These are phyloP conservation scores for Debaryomyces psychrophilus DNA, from an alignment of 1,139 yeast genomes.

Conservation along the genomic window DNA sequence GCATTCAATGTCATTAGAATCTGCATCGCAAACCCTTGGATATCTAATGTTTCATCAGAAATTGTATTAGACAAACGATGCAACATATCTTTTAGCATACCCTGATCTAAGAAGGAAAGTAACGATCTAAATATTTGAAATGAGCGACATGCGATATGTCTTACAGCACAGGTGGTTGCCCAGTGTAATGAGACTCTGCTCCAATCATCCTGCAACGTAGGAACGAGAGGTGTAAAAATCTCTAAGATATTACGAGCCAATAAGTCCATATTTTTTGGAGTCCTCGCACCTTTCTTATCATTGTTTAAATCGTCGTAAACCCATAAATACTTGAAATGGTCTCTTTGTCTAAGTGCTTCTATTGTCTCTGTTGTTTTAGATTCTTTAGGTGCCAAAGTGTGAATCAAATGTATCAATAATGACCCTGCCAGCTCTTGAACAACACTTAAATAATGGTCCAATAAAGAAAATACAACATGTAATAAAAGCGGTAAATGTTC, in stretches of 20 bases:
- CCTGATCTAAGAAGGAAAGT: slow-evolving; percentile 75
- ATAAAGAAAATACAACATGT: slow-evolving; percentile 77
- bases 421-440: slow-evolving; percentile 86
- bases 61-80: slow-evolving; percentile 92
- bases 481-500: slow-evolving; percentile 70
- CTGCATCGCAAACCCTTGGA: slow-evolving; percentile 97
- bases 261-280: slow-evolving; percentile 87
- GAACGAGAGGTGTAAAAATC: slow-evolving; percentile 52
- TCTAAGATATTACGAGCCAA: slow-evolving; percentile 67
- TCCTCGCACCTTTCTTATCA: slow-evolving; percentile 79
- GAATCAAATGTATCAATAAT: slow-evolving; percentile 72
- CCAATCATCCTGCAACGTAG: slow-evolving; percentile 78
- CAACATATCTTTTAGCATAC: slow-evolving; percentile 91
- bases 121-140: slow-evolving; percentile 89
- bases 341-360: slow-evolving; percentile 53
- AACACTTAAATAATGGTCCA: slow-evolving; percentile 83
- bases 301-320: slow-evolving; percentile 81
- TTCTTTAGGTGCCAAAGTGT: slow-evolving; percentile 60
- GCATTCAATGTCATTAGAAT: slow-evolving; percentile 94
- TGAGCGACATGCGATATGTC: slow-evolving; percentile 95
- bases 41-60: slow-evolving; percentile 84
- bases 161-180: slow-evolving; percentile 98
- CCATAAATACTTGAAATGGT: slow-evolving; percentile 58
- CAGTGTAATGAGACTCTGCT: slow-evolving; percentile 79
- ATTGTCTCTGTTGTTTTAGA: slow-evolving; percentile 57